These are phyloP conservation scores for Orbilia ellipsospora DNA, from an alignment of 2,329 filamentous ascomycete genomes.

Conservation along the genomic window DNA sequence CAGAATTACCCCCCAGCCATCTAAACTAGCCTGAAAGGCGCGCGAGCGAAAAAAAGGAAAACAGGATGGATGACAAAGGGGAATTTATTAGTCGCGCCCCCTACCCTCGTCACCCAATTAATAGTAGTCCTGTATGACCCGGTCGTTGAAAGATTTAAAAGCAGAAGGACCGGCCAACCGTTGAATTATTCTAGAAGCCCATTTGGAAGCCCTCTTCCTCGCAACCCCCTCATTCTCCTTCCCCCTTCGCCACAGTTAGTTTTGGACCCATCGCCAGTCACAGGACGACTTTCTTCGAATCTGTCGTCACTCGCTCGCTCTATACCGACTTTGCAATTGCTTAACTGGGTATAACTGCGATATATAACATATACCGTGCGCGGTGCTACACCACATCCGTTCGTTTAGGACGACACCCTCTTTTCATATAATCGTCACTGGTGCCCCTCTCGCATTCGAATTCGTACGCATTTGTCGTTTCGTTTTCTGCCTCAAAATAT, in stretches of 20 bases:
- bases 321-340: constrained; percentile 28
- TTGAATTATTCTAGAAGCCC: constrained; percentile 53
- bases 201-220: constrained; percentile 51
- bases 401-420: constrained; percentile 27
- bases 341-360: constrained; percentile 25
- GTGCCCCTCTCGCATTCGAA: constrained; percentile 4
- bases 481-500: constrained; percentile 24
- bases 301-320: constrained; percentile 35
- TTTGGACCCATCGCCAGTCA: constrained; percentile 42
- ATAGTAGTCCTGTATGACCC: constrained; percentile 1
- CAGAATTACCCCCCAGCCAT: constrained; percentile 39
- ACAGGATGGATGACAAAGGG: constrained; percentile 49
- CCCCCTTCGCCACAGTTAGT: constrained; percentile 37
- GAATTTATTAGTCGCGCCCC: background rate
- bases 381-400: constrained; percentile 19
- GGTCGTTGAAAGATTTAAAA: constrained; percentile 49
- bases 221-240: constrained; percentile 30
- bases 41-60: constrained; percentile 38
- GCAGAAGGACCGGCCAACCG: constrained; percentile 54
- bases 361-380: constrained; percentile 7
- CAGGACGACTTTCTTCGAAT: constrained; percentile 9
- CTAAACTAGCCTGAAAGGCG: constrained; percentile 44
- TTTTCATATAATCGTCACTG: constrained; percentile 16
- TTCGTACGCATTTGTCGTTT: constrained; percentile 19
- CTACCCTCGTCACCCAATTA: too few relatives aligned